A percentile compares a stretch with the other conserved stretches of the same genome.
These are phyloP conservation scores for Trichophyton benhamiae DNA, from an alignment of 2,329 filamentous ascomycete species.

Conservation along the genomic window DNA sequence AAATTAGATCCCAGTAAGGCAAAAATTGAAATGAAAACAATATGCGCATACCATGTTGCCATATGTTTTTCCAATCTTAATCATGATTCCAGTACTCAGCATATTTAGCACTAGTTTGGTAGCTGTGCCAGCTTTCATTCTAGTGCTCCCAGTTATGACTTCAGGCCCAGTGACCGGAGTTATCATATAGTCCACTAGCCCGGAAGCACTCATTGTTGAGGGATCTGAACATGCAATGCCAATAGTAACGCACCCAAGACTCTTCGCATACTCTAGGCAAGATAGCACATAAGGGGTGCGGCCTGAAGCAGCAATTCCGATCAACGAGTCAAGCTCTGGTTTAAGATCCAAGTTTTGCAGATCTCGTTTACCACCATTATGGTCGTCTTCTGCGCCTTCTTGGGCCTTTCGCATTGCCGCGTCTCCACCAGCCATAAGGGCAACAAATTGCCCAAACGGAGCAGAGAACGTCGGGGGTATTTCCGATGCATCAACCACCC, in stretches of 20 bases:
- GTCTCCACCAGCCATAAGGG: slow-evolving; percentile 34
- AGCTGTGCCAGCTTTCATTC: slow-evolving; percentile 36
- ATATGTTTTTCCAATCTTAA: slow-evolving; percentile 32
- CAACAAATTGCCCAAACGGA: slow-evolving; percentile 29
- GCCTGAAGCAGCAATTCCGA: slow-evolving; percentile 35
- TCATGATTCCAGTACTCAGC: slow-evolving; percentile 34
- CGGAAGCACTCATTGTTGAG: slow-evolving; percentile 22
- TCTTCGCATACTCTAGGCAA: slow-evolving; percentile 26
- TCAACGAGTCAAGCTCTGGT: slow-evolving; percentile 25
- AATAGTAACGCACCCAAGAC: slow-evolving; percentile 27
- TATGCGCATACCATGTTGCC: slow-evolving; percentile 27
- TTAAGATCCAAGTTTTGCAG: slow-evolving; percentile 21
- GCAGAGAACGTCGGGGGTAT: slow-evolving; percentile 34
- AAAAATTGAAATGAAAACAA: neutral
- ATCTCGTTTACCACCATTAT: slow-evolving; percentile 21
- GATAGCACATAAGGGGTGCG: slow-evolving; percentile 34
- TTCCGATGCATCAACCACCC: slow-evolving; percentile 33
- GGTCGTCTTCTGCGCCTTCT: slow-evolving; percentile 33
- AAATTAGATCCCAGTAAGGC: neutral
- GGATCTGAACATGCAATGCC: slow-evolving; percentile 30
- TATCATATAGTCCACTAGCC: slow-evolving; percentile 25
- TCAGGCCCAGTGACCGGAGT: slow-evolving; percentile 32
- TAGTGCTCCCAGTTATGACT: slow-evolving; percentile 36
- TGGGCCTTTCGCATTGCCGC: slow-evolving; percentile 29
- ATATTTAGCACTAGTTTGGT: slow-evolving; percentile 37